Conservation (phyloP, 768 basidiomycete species). For the Hypholoma sublateritium region DNA sequence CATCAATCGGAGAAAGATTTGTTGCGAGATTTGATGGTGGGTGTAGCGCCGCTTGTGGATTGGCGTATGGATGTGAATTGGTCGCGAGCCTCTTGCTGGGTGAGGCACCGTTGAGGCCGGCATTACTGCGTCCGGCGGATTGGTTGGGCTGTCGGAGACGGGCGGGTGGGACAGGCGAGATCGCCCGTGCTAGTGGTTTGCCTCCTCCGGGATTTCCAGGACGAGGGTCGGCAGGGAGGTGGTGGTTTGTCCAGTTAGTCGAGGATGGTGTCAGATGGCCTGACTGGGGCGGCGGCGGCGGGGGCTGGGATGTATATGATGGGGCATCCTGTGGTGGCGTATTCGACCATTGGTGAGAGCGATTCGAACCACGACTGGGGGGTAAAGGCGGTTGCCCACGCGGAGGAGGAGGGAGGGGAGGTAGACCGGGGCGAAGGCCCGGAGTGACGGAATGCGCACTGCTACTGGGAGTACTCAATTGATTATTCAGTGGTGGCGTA, state of each 20-base stretch:
- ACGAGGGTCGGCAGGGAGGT: constrained; percentile 62
- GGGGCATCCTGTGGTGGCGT: constrained; percentile 63
- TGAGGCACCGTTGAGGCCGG: constrained; percentile 42
- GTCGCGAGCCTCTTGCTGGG: constrained; percentile 45
- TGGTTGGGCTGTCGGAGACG: constrained; percentile 30
- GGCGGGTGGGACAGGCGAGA: constrained; percentile 41
- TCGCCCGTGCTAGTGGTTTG: constrained; percentile 40
- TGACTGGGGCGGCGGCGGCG: constrained; percentile 38
- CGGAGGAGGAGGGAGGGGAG: constrained; percentile 71
- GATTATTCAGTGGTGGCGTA: constrained; percentile 25
- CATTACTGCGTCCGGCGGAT: constrained; percentile 44
- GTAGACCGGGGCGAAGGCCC: constrained; percentile 45
- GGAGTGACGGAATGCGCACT: constrained; percentile 32
- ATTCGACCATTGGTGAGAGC: constrained; percentile 41
- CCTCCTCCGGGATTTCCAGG: constrained; percentile 45
- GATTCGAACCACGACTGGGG: constrained; percentile 35
- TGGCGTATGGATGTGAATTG: constrained; percentile 63
- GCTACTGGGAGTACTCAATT: constrained; percentile 29
- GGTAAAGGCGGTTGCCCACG: constrained; percentile 62
- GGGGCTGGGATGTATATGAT: constrained; percentile 41
- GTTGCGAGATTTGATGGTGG: constrained; percentile 31
- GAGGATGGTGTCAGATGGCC: constrained; percentile 44
- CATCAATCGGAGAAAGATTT: constrained; percentile 73
- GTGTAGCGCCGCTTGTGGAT: constrained; percentile 44
- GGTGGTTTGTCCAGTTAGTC: constrained; percentile 45